Base-by-base conservation (phyloP, 2,329 filamentous ascomycete species). In the Aureobasidium melanogenum region DNA sequence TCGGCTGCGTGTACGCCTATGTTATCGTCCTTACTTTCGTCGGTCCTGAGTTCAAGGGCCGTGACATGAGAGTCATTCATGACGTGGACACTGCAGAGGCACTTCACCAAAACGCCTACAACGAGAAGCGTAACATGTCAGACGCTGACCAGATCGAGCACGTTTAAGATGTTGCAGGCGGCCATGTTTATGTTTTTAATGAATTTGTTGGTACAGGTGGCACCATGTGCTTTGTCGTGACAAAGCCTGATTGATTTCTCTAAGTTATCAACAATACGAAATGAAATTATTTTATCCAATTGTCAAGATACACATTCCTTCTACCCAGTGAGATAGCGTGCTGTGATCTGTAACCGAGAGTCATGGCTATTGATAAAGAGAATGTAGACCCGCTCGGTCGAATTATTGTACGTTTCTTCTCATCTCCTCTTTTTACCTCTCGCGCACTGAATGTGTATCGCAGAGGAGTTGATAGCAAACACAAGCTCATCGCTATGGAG, bases 1-100 rank as follows among this genome's bases (percentile, higher is more conserved):
- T 96, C 88, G 91, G 81, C 0, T 91, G 87, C 66, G 90, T 95
- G 1, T 96, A 79, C 67, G 82, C 75, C 1, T 86, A 85, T 69
- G 76, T 80, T 5, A 84, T 86, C 63, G 9, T 86, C 2, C 70
- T 90, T 60, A 86, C 86, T 0, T 72, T 89, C 10, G 46, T 89
- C 3, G 88, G 88, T 5, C 80, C 80, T 0, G 80, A 82, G 69
- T 70, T 77, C 72, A 71, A 77, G 64, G 69, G 70, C 22, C 63
- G 72, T 1, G 63, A 65, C 6, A 72, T 75, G 70, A 64, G 63
- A 22, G 70, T 70, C 14, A 57, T 56, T 19, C 60, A 69, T 19
- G 71, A 73, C 46, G 48, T 67, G 15, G 71, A 73, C 55, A 62
- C 71, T 26, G 64, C 65, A 19, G 69, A 71, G 62, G 70, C 69